Conservation (phyloP, 1,284 basidiomycete species). For the Vanrija sp. region DNA sequence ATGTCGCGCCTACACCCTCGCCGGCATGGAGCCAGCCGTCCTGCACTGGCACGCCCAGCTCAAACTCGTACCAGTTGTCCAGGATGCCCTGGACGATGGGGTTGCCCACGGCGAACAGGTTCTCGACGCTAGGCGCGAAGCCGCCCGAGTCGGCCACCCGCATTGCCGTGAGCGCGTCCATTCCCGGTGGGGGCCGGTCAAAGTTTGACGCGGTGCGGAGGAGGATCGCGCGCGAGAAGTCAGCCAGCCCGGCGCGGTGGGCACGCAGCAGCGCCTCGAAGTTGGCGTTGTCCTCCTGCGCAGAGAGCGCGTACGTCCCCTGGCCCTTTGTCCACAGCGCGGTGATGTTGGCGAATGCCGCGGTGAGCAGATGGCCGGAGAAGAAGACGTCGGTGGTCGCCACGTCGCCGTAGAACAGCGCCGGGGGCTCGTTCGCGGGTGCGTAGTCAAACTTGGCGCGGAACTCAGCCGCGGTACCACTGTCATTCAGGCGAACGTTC, state of each 20-base stretch:
- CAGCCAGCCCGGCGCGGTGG: constrained; percentile 47
- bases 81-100: constrained; percentile 41
- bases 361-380: constrained; percentile 48
- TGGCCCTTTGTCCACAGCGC: constrained; percentile 44
- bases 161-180: constrained; percentile 27
- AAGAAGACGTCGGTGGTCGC: constrained; percentile 54
- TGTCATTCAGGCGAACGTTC: constrained; percentile 50
- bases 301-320: constrained; percentile 51
- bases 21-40: constrained; percentile 27
- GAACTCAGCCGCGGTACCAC: constrained; percentile 32
- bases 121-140: constrained; percentile 34
- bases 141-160: constrained; percentile 32
- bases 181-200: constrained; percentile 49
- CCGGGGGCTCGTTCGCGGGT: constrained; percentile 46
- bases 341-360: constrained; percentile 52
- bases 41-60: constrained; percentile 31
- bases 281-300: constrained; percentile 56
- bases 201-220: constrained; percentile 54
- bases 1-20: constrained; percentile 6
- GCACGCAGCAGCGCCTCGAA: constrained; percentile 53
- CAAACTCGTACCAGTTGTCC: constrained; percentile 30
- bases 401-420: constrained; percentile 47
- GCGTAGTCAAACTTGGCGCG: constrained; percentile 41
- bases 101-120: constrained; percentile 36
- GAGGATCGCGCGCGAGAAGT: constrained; percentile 53